Percentiles rank a stretch among this genome's conserved stretches.
Conservation (phyloP, 768 basidiomycete genomes). For the Lentinula detonsa region DNA sequence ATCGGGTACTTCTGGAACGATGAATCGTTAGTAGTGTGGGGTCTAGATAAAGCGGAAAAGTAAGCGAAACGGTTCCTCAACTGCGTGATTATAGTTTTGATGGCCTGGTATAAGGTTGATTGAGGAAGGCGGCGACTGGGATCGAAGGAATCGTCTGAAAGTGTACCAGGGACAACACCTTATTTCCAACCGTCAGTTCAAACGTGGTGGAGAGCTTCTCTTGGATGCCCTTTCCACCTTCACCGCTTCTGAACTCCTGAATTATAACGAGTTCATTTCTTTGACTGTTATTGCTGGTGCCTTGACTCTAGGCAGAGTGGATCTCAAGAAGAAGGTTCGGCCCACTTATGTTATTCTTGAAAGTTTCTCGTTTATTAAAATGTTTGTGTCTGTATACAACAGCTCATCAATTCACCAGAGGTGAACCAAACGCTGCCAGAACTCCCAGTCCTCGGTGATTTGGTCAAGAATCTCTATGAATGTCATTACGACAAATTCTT, state of each 20-base stretch:
- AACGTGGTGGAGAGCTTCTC: constrained; percentile 76
- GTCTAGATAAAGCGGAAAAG: constrained; percentile 79
- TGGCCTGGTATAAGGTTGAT: constrained; percentile 50
- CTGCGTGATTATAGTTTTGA: neutral
- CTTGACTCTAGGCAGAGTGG: constrained; percentile 71
- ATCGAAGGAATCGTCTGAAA: constrained; percentile 92
- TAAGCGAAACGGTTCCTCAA: constrained; percentile 28
- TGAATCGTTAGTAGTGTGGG: constrained; percentile 58
- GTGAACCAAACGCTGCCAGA: constrained; percentile 82
- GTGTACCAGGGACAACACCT: constrained; percentile 88
- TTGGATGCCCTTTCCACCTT: constrained; percentile 93
- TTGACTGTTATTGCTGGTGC: constrained; percentile 78
- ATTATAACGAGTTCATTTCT: constrained; percentile 87
- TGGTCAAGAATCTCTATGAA: constrained; percentile 84
- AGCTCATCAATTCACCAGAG: constrained; percentile 86
- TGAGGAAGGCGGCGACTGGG: constrained; percentile 97
- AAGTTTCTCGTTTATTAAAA: constrained; percentile 3
- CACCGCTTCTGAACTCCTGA: constrained; percentile 84
- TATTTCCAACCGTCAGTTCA: constrained; percentile 88
- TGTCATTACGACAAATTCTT: constrained; percentile 96
- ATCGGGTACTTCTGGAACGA: constrained; percentile 91
- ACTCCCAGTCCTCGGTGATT: constrained; percentile 74
- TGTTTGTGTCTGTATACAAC: constrained; percentile 18
- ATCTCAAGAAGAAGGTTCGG: constrained; percentile 84
- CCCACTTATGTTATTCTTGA: neutral